Conservation (phyloP, 768 basidiomycete genomes). For the Mrakia blollopis region DNA sequence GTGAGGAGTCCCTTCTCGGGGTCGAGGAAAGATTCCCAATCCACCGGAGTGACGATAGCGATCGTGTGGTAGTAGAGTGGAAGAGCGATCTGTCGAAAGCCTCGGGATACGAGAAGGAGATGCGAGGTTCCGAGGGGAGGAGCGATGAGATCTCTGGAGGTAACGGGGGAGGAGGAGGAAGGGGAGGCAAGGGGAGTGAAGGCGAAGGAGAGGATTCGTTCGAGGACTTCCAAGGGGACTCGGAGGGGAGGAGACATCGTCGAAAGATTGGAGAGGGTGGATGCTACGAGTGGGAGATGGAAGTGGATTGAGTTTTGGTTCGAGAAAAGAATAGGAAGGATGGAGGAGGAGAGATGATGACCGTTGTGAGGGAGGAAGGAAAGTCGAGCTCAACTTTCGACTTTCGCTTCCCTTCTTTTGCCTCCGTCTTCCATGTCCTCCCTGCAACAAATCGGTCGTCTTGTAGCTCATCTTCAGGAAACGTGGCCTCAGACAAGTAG, state of each 20-base stretch:
- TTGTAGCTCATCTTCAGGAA: neutral
- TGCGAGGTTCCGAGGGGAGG: neutral
- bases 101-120: too few species aligned
- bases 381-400: neutral
- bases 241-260: too few species aligned
- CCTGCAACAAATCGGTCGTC: neutral
- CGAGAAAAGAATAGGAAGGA: neutral
- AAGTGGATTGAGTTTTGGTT: too few species aligned
- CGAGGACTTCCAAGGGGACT: too few species aligned
- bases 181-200: too few species aligned
- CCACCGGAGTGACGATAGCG: too few species aligned
- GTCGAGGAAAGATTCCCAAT: neutral
- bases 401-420: neutral
- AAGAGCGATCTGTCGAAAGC: too few species aligned
- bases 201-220: too few species aligned
- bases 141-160: too few species aligned
- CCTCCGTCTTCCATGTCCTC: neutral
- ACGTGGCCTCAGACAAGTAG: neutral
- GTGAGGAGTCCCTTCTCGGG: neutral
- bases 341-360: neutral
- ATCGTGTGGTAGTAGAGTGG: neutral
- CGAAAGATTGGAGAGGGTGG: too few species aligned
- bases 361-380: neutral
- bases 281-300: too few species aligned
- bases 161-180: too few species aligned